Evolutionary conservation across 148 eudicot genomes (phyloP).

Genomic region (Nepenthes mirabilis): DNA sequence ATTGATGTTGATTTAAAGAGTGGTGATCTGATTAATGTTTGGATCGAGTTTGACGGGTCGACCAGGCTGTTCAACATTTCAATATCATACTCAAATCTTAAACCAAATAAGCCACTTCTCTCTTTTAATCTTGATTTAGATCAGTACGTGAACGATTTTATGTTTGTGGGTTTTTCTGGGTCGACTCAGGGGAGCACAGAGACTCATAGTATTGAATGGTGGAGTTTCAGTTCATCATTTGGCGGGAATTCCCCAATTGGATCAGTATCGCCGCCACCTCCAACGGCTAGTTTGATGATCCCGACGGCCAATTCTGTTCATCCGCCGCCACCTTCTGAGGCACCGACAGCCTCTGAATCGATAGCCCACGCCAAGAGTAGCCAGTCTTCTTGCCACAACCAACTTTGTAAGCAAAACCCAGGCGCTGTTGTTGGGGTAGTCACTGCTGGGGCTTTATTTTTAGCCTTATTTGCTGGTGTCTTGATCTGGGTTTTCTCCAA

Average conservation of each 20-base stretch:
- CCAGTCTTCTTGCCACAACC: constrained; percentile 19
- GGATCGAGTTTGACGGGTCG: constrained; percentile 69
- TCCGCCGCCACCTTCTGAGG: constrained; percentile 20
- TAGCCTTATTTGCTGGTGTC: constrained; percentile 41
- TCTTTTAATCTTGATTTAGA: constrained; percentile 31
- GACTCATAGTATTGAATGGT: constrained; percentile 64
- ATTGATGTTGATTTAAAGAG: constrained; percentile 59
- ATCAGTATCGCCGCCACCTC: constrained; percentile 17
- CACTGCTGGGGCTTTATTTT: constrained; percentile 62
- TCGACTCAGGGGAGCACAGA: constrained; percentile 96
- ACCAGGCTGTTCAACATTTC: constrained; percentile 24
- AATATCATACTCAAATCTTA: constrained; percentile 64
- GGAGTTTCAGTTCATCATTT: constrained; percentile 71
- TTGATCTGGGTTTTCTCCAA: constrained; percentile 56
- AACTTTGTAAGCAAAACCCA: constrained; percentile 28
- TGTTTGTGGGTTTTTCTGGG: constrained; percentile 77
- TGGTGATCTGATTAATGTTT: constrained; percentile 59
- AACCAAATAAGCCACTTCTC: constrained; percentile 46
- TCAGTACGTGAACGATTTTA: constrained; percentile 32
- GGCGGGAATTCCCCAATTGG: constrained; percentile 8
- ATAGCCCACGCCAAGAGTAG: constrained; percentile 6
- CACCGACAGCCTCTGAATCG: constrained; percentile 24
- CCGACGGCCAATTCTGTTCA: constrained; percentile 24
- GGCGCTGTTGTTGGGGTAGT: constrained; percentile 78
- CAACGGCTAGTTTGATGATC: constrained; percentile 11